Evolutionary conservation across 768 basidiomycete species (phyloP).

Genomic region (Auriscalpium orientale): DNA sequence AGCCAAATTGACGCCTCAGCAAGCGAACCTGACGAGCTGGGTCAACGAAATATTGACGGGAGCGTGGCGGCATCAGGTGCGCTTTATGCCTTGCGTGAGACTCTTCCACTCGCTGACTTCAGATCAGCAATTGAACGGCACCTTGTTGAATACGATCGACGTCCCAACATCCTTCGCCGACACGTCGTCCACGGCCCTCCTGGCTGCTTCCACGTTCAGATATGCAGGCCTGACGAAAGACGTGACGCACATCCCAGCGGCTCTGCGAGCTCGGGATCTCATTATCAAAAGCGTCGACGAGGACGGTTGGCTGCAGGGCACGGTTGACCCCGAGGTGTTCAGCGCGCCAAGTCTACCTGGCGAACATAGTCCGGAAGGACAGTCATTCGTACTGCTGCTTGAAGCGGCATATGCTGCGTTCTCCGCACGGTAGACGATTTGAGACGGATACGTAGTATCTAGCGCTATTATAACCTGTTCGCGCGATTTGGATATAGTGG

Average conservation of each 20-base stretch:
- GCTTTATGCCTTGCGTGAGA: neutral
- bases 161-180: conserved; percentile 45
- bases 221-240: conserved; percentile 37
- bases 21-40: conserved; percentile 42
- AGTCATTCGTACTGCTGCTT: conserved; percentile 16
- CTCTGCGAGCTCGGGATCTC: conserved; percentile 32
- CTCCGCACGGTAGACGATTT: neutral
- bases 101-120: neutral
- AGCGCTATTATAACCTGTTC: too few species aligned
- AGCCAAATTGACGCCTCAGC: conserved; percentile 29
- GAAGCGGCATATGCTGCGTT: conserved; percentile 11
- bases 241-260: conserved; percentile 29
- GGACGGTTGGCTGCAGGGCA: conserved; percentile 18
- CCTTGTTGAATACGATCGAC: conserved; percentile 47
- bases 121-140: conserved; percentile 33
- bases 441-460: too few species aligned
- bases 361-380: conserved; percentile 11
- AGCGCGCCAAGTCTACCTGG: neutral
- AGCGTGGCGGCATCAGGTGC: conserved; percentile 39
- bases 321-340: conserved; percentile 4
- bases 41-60: conserved; percentile 42
- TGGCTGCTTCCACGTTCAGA: conserved; percentile 50
- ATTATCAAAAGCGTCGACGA: conserved; percentile 31
- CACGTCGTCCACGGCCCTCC: conserved; percentile 46
- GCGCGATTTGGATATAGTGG: too few species aligned